phyloP scores from a whole-genome alignment of 2,329 filamentous ascomycete species.

The Zasmidium cellare region DNA sequence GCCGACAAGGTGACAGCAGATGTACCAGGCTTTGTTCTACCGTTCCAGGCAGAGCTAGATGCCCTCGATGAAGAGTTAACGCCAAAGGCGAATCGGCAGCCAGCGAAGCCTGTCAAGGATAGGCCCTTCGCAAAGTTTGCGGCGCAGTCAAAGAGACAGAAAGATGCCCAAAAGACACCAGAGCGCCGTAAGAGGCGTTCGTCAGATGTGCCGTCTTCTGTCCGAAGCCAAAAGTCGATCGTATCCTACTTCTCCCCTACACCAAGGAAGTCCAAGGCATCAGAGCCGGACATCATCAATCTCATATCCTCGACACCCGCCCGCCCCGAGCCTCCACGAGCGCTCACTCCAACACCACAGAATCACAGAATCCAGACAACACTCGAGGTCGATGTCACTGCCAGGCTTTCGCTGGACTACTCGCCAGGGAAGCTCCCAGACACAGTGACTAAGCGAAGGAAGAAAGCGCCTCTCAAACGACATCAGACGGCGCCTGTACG shows the following conservation, averaged over 20 bases:
- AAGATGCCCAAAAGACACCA: constrained; percentile 22
- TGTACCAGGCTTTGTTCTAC: constrained; percentile 11
- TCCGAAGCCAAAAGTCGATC: constrained; percentile 27
- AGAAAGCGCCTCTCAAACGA: constrained; percentile 30
- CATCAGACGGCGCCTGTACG: constrained; percentile 30
- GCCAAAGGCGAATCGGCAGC: constrained; percentile 7
- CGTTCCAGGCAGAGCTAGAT: neutral
- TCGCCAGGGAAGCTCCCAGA: constrained; percentile 24
- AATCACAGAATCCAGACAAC: neutral
- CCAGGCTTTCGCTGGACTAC: neutral
- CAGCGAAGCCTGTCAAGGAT: neutral
- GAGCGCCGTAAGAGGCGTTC: constrained; percentile 30
- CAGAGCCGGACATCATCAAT: constrained; percentile 25
- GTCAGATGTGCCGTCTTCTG: constrained; percentile 26
- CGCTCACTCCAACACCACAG: constrained; percentile 20
- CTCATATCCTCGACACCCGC: constrained; percentile 33
- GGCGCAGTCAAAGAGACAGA: neutral
- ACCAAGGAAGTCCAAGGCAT: constrained; percentile 19
- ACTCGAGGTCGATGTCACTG: neutral
- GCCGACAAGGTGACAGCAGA: neutral
- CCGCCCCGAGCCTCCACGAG: constrained; percentile 9
- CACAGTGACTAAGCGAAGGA: constrained; percentile 35
- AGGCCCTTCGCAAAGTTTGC: neutral
- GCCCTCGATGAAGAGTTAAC: constrained; percentile 18
- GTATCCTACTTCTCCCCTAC: constrained; percentile 29